Evolutionary conservation across 192 early-diverging fungal genomes (phyloP).

Genomic region (Umbelopsis sp.): DNA sequence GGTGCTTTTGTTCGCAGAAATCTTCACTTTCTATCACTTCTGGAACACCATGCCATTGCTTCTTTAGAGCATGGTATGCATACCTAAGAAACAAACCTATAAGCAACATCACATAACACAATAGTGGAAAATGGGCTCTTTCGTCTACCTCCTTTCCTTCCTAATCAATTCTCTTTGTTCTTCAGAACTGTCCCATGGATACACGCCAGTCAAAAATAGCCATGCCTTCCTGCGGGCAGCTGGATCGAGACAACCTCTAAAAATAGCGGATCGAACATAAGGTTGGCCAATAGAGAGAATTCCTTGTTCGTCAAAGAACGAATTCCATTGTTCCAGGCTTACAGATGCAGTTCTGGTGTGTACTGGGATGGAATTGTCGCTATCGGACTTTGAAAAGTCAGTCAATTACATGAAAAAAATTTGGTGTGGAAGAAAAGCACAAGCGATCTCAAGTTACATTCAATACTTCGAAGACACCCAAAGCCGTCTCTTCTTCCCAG

Average conservation of each 20-base stretch:
- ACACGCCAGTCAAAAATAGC: constrained; percentile 86
- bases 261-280: constrained; percentile 60
- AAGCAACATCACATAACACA: no score
- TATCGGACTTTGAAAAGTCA: constrained; percentile 39
- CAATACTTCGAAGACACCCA: constrained; percentile 46
- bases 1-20: constrained; percentile 72
- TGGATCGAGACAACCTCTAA: constrained; percentile 78
- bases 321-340: constrained; percentile 68
- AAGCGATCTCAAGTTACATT: constrained; percentile 25
- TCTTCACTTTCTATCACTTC: constrained; percentile 55
- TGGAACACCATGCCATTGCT: constrained; percentile 64
- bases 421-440: background rate
- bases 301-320: constrained; percentile 64
- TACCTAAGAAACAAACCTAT: constrained; percentile 40
- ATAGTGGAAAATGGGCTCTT: no score
- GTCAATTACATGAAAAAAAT: background rate
- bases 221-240: constrained; percentile 83
- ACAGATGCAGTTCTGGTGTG: constrained; percentile 56
- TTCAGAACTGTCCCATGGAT: constrained; percentile 81
- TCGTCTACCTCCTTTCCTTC: constrained; percentile 45
- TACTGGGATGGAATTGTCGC: constrained; percentile 44
- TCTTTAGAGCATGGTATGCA: constrained; percentile 65
- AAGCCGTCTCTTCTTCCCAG: constrained; percentile 44
- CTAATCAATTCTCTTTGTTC: constrained; percentile 64
- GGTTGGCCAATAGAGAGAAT: constrained; percentile 49